Percentiles rank a stretch among this genome's conserved stretches.
Conservation (phyloP, 169 alveolate genomes). For the Eimeria zaria region DNA sequence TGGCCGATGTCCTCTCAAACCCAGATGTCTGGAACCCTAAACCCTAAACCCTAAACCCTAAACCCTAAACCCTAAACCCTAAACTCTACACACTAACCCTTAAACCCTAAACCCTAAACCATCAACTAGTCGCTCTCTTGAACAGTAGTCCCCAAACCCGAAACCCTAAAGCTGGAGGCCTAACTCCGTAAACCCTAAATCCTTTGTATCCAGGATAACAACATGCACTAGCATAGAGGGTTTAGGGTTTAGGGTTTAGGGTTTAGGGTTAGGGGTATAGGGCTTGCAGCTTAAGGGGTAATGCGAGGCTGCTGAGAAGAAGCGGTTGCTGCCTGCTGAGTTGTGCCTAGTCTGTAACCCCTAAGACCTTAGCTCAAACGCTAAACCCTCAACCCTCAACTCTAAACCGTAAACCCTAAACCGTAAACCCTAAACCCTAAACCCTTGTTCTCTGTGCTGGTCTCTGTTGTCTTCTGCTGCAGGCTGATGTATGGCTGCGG, state of each 20-base stretch:
- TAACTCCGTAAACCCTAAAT: constrained; percentile 1
- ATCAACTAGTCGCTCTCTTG: background rate
- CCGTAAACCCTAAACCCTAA: constrained; percentile 10
- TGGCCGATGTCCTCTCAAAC: constrained; percentile 55
- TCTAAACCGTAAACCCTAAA: background rate
- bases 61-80: background rate
- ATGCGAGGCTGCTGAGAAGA: too few species aligned
- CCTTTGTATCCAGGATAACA: too few species aligned
- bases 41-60: background rate
- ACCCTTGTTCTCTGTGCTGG: background rate
- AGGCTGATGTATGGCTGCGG: constrained; percentile 63
- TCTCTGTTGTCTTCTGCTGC: background rate
- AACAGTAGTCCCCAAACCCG: background rate
- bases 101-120: background rate
- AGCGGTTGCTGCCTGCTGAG: too few species aligned
- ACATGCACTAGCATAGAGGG: too few species aligned
- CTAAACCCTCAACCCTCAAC: background rate
- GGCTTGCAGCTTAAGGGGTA: too few species aligned
- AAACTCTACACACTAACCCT: background rate
- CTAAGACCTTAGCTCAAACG: background rate
- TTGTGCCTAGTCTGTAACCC: too few species aligned
- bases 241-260: too few species aligned
- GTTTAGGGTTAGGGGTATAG: too few species aligned
- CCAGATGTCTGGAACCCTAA: constrained; percentile 48
- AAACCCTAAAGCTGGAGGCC: background rate